phyloP scores from a whole-genome alignment of 208 protist genomes.

The Wallacemonas sp. region DNA sequence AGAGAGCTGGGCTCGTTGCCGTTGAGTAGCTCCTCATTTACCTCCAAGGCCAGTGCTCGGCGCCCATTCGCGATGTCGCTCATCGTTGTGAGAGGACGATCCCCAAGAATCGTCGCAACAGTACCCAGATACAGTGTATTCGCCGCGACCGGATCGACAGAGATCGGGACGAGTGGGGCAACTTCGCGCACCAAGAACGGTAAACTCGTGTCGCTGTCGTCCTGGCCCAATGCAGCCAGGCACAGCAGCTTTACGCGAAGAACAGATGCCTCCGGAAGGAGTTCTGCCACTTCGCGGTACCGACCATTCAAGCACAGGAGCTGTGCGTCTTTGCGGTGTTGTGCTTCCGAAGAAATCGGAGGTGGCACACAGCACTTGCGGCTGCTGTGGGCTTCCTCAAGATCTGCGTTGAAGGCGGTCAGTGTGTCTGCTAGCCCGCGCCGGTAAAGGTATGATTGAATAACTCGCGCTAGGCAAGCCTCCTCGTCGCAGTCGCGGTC shows the following conservation, averaged over 20 bases:
- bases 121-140: constrained; percentile 29
- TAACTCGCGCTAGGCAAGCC: constrained; percentile 38
- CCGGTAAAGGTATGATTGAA: constrained; percentile 64
- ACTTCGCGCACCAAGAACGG: constrained; percentile 42
- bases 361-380: not conserved
- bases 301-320: constrained; percentile 44
- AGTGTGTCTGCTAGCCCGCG: constrained; percentile 65
- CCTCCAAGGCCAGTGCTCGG: constrained; percentile 40
- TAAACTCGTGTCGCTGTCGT: constrained; percentile 17
- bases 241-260: constrained; percentile 56
- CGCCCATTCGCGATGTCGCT: not conserved
- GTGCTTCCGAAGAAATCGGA: not conserved
- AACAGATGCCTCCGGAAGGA: constrained; percentile 40
- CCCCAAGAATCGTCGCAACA: constrained; percentile 17
- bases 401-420: constrained; percentile 41
- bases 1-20: constrained; percentile 38
- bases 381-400: not conserved
- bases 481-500: constrained; percentile 68
- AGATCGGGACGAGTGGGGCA: constrained; percentile 40
- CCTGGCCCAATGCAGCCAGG: constrained; percentile 41
- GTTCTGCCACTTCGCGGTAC: constrained; percentile 45
- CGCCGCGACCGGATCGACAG: constrained; percentile 21
- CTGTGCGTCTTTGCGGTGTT: constrained; percentile 46
- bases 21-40: constrained; percentile 63
- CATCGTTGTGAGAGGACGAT: too few relatives aligned